Evolutionary conservation across 176 grass and related monocot species (phyloP).

Genomic region (Bonia amplexicaulis): DNA sequence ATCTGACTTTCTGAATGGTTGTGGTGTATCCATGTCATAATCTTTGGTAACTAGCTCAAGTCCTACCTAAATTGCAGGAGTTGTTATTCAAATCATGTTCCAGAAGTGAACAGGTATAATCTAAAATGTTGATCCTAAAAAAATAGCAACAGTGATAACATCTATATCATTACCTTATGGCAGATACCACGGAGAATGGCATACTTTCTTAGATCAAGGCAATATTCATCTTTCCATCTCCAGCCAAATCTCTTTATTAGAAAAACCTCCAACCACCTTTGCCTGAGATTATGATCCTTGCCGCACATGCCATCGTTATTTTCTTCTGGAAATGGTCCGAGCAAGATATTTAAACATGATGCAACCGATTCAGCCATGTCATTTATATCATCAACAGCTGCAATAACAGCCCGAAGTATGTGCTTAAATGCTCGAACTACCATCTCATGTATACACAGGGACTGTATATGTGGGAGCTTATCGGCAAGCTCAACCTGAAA

Average conservation of each 20-base stretch:
- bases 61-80: conserved; percentile 69
- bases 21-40: conserved; percentile 75
- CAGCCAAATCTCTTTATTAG: conserved; percentile 80
- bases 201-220: conserved; percentile 83
- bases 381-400: conserved; percentile 69
- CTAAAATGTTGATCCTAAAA: conserved; percentile 14
- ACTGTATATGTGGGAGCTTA: conserved; percentile 93
- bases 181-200: conserved; percentile 91
- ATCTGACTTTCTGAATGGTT: conserved; percentile 78
- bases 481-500: conserved; percentile 92
- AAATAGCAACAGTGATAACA: conserved; percentile 20
- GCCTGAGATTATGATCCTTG: conserved; percentile 64
- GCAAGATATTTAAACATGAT: conserved; percentile 84
- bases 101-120: conserved; percentile 18
- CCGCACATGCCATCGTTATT: conserved; percentile 28
- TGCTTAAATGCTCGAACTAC: conserved; percentile 97
- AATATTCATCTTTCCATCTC: conserved; percentile 74
- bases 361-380: conserved; percentile 62
- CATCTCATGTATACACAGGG: conserved; percentile 98
- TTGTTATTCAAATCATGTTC: conserved; percentile 24
- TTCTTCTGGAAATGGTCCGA: conserved; percentile 68
- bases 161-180: conserved; percentile 65
- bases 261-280: conserved; percentile 83
- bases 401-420: conserved; percentile 80
- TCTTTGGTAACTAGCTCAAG: conserved; percentile 92